Conservation (phyloP, 805 yeast genomes). For the Hanseniaspora lindneri region DNA sequence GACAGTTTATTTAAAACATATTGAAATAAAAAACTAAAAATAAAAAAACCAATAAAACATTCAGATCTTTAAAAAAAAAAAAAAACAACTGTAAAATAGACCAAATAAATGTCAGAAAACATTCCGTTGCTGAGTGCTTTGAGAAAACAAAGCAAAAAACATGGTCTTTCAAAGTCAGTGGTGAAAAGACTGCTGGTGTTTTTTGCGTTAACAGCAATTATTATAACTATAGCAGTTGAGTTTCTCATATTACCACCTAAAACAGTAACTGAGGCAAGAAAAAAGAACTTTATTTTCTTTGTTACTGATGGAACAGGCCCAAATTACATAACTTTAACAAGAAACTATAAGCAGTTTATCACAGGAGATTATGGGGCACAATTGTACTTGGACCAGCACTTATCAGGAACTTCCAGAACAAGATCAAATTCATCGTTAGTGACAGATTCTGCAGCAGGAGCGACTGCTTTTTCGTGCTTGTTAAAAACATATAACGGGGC, state of each 20-base stretch:
- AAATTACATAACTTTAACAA: conserved; percentile 65
- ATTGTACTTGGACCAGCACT: conserved; percentile 50
- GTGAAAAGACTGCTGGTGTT: conserved; percentile 2
- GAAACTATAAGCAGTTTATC: conserved; percentile 57
- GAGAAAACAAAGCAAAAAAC: not conserved
- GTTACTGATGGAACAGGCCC: conserved; percentile 97
- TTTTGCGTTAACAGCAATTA: not conserved
- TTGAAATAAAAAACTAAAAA: no score
- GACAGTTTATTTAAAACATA: no score
- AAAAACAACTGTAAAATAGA: not conserved
- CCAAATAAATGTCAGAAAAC: conserved; percentile 5
- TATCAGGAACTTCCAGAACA: conserved; percentile 78
- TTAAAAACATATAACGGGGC: conserved; percentile 81
- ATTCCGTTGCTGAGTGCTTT: not conserved
- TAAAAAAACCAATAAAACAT: not conserved
- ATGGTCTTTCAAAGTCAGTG: not conserved
- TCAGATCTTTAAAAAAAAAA: not conserved
- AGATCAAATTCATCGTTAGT: conserved; percentile 63
- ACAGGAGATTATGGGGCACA: conserved; percentile 40
- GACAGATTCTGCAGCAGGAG: conserved; percentile 96
- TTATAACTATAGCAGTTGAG: conserved; percentile 3
- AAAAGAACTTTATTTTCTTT: conserved; percentile 72
- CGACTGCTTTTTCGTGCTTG: conserved; percentile 84
- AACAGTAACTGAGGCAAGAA: conserved; percentile 20
- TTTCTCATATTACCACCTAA: conserved; percentile 3